Conservation (phyloP, 1,139 yeast genomes). For the Magnusiomyces suaveolens region DNA sequence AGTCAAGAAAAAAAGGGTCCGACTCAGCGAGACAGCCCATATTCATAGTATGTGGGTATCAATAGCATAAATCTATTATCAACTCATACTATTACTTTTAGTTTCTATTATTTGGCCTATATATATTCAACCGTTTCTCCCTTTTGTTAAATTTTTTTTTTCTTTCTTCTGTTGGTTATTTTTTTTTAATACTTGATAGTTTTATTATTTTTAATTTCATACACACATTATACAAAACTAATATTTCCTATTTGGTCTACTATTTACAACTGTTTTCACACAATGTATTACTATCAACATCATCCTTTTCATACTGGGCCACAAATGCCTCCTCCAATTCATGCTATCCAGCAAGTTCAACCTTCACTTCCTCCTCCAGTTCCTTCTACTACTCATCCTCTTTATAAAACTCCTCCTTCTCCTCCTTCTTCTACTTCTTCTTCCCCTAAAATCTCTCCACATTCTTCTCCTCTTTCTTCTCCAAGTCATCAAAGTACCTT, state of each 20-base stretch:
- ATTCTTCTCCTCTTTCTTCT: neutral
- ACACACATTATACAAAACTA: neutral
- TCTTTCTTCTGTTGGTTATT: neutral
- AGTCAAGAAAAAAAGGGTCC: neutral
- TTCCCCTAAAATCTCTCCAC: neutral
- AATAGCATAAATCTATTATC: neutral
- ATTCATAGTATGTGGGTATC: neutral
- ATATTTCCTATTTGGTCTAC: neutral
- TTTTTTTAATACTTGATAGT: neutral
- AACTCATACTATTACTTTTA: neutral
- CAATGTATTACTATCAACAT: neutral
- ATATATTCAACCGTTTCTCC: neutral
- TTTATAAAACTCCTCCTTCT: neutral
- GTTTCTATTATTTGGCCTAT: neutral
- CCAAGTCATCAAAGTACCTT: neutral
- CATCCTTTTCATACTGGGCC: neutral
- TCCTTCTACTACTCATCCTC: neutral
- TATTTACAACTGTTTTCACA: neutral
- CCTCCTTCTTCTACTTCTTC: conserved; percentile 3
- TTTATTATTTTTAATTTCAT: no score
- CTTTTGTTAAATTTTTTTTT: neutral
- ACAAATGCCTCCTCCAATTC: neutral
- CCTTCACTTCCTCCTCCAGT: neutral
- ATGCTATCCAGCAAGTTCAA: neutral
- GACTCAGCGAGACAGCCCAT: neutral